A percentile compares a stretch with the other conserved stretches of the same genome.
Evolutionary conservation across 768 basidiomycete genomes (phyloP).

Genomic region (Boletus subparvulus): DNA sequence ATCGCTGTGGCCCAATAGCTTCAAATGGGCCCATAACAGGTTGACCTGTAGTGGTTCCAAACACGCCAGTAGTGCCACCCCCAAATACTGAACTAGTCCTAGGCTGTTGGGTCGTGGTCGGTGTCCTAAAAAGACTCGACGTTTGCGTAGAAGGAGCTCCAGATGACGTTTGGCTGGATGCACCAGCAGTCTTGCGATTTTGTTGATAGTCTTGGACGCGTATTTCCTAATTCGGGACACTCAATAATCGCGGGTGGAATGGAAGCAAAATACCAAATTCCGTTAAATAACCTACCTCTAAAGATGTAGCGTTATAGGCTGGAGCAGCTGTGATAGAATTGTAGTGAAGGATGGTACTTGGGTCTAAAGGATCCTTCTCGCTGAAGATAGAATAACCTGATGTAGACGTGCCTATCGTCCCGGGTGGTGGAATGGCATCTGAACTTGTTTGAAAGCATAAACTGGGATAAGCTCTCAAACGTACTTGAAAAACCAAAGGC

Average conservation of each 20-base stretch:
- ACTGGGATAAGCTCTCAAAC: neutral
- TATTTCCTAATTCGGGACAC: constrained; percentile 51
- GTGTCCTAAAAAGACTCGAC: constrained; percentile 19
- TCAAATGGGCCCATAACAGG: constrained; percentile 28
- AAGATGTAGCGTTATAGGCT: constrained; percentile 71
- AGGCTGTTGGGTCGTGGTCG: constrained; percentile 24
- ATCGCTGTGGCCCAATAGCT: constrained; percentile 32
- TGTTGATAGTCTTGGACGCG: constrained; percentile 75
- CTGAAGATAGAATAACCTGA: constrained; percentile 54
- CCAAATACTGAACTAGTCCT: constrained; percentile 27
- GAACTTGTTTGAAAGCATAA: constrained; percentile 26
- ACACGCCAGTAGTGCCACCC: constrained; percentile 12
- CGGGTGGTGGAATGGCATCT: constrained; percentile 44
- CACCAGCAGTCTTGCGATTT: constrained; percentile 63
- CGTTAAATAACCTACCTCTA: constrained; percentile 57
- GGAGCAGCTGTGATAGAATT: constrained; percentile 82
- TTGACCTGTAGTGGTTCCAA: constrained; percentile 25
- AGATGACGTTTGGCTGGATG: constrained; percentile 50
- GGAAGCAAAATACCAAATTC: constrained; percentile 3
- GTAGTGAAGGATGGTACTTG: constrained; percentile 57
- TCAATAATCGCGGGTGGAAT: neutral
- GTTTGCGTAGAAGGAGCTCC: constrained; percentile 20
- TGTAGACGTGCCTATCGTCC: constrained; percentile 66
- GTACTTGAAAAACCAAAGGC: constrained; percentile 42
- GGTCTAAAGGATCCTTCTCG: constrained; percentile 62